These are phyloP conservation scores for Aphanomyces stellatus DNA, from an alignment of 352 stramenopile species.

Conservation along the genomic window DNA sequence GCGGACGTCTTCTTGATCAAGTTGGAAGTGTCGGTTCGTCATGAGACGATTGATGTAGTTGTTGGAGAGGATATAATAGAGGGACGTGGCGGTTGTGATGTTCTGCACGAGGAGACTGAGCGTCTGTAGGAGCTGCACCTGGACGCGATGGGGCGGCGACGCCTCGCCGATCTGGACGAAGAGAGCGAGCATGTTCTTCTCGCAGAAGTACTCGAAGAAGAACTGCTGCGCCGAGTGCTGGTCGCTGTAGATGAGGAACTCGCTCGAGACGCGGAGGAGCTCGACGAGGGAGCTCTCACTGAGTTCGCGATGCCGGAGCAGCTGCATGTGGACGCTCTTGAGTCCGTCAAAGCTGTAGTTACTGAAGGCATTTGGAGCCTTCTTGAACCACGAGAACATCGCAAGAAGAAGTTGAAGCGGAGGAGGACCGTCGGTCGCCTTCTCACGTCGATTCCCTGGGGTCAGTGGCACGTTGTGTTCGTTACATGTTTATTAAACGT, in stretches of 20 bases:
- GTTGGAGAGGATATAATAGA: constrained; percentile 94
- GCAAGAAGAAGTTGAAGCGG: neutral
- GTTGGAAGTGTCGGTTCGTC: constrained; percentile 58
- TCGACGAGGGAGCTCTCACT: constrained; percentile 72
- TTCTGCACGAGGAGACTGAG: constrained; percentile 89
- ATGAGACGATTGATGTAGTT: constrained; percentile 93
- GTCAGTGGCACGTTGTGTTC: neutral
- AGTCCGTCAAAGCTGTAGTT: constrained; percentile 18
- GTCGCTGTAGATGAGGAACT: constrained; percentile 86
- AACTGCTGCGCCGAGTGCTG: constrained; percentile 47
- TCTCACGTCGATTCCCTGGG: neutral
- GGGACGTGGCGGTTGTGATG: constrained; percentile 77
- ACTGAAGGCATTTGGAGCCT: neutral
- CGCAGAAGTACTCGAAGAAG: constrained; percentile 96
- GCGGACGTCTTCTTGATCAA: constrained; percentile 71
- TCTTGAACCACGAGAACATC: constrained; percentile 22
- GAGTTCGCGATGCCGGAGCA: constrained; percentile 43
- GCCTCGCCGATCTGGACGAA: constrained; percentile 79
- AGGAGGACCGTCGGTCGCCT: neutral
- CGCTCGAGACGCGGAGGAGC: constrained; percentile 63
- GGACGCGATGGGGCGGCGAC: constrained; percentile 44
- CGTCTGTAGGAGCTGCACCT: constrained; percentile 91
- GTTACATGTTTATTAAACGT: constrained; percentile 9
- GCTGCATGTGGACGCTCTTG: constrained; percentile 44
- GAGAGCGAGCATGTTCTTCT: constrained; percentile 92